phyloP scores from a whole-genome alignment of 2,329 filamentous ascomycete genomes.

The Elsinoe batatas region DNA sequence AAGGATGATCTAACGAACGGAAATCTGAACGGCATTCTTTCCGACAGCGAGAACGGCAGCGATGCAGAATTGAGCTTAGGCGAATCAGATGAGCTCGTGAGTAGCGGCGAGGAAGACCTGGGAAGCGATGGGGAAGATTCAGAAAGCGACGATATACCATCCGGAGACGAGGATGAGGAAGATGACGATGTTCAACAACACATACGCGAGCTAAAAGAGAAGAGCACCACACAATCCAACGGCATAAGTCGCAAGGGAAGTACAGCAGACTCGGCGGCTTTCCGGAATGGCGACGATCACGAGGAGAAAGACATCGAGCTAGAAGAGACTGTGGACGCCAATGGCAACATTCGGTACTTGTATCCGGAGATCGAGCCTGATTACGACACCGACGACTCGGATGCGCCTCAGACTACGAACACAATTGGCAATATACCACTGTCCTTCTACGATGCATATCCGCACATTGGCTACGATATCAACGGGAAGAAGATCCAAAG shows the following conservation, averaged over 20 bases:
- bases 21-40: constrained; percentile 15
- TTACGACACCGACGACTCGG: constrained; percentile 92
- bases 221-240: constrained; percentile 8
- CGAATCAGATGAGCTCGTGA: background rate
- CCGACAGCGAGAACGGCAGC: constrained; percentile 15
- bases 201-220: constrained; percentile 32
- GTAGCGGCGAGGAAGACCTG: constrained; percentile 21
- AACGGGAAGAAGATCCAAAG: constrained; percentile 98
- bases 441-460: constrained; percentile 93
- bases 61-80: constrained; percentile 22
- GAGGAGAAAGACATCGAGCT: constrained; percentile 37
- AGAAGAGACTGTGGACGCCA: constrained; percentile 65
- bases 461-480: constrained; percentile 97
- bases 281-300: constrained; percentile 17
- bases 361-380: constrained; percentile 90
- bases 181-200: constrained; percentile 36
- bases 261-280: constrained; percentile 14
- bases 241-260: background rate
- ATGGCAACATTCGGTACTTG: constrained; percentile 80
- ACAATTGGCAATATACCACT: constrained; percentile 93
- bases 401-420: constrained; percentile 68
- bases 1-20: constrained; percentile 15
- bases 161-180: constrained; percentile 31
- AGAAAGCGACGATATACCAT: constrained; percentile 32
- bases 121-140: constrained; percentile 29